A percentile compares a stretch with the other conserved stretches of the same genome.
Conservation (phyloP, 106 monocot genomes). For the Phalaenopsis aphrodite region DNA sequence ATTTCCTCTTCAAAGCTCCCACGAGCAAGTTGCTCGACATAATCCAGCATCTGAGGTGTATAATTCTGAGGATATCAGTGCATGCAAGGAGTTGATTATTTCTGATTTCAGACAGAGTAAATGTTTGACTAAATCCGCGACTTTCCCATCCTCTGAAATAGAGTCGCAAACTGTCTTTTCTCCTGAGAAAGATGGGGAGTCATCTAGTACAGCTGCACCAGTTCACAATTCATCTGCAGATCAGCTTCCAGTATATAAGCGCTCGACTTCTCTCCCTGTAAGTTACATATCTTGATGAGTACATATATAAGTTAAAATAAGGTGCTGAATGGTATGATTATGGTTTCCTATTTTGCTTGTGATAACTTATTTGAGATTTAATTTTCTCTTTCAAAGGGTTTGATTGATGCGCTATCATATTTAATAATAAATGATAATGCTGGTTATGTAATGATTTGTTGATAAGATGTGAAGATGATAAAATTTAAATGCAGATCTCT, state of each 20-base stretch:
- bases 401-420: background rate
- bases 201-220: background rate
- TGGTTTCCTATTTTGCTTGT: too few relatives aligned
- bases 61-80: background rate
- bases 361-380: background rate
- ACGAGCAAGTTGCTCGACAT: background rate
- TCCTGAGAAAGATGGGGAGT: background rate
- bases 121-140: background rate
- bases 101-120: background rate
- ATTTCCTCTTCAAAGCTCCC: background rate
- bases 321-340: background rate
- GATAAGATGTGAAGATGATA: too few relatives aligned
- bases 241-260: background rate
- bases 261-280: slow-evolving; percentile 1
- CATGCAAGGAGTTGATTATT: background rate
- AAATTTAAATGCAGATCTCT: too few relatives aligned
- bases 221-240: background rate
- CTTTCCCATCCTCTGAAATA: background rate
- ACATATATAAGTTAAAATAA: background rate
- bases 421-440: too few relatives aligned
- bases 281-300: background rate
- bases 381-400: background rate
- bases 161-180: background rate
- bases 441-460: too few relatives aligned
- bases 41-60: background rate